phyloP scores from a whole-genome alignment of 2,329 filamentous ascomycete species.

The Trichoderma afroharzianum region DNA sequence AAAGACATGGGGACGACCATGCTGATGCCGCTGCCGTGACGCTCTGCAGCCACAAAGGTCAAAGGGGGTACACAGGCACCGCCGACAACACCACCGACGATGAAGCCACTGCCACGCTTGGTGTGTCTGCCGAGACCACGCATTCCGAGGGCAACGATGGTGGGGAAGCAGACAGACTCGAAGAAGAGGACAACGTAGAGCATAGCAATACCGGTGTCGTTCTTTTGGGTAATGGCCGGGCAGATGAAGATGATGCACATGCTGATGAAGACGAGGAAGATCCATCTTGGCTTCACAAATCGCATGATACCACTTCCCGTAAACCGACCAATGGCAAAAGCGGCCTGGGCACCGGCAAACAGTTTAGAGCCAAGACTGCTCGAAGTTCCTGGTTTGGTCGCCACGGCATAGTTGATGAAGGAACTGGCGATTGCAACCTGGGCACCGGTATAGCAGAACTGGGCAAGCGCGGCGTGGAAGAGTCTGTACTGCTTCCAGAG shows the following conservation, averaged over 20 bases:
- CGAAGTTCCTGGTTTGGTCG: conserved; percentile 52
- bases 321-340: conserved; percentile 71
- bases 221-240: conserved; percentile 45
- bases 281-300: conserved; percentile 59
- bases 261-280: conserved; percentile 65
- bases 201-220: conserved; percentile 53
- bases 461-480: conserved; percentile 71
- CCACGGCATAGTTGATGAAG: conserved; percentile 70
- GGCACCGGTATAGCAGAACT: conserved; percentile 75
- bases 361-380: conserved; percentile 58
- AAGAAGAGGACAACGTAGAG: conserved; percentile 73
- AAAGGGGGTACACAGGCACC: conserved; percentile 72
- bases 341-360: conserved; percentile 70
- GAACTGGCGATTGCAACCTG: conserved; percentile 64
- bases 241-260: conserved; percentile 60
- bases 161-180: conserved; percentile 77
- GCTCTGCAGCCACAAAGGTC: conserved; percentile 64
- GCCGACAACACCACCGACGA: conserved; percentile 65
- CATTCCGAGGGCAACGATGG: conserved; percentile 74
- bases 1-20: conserved; percentile 65
- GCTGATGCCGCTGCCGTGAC: conserved; percentile 54
- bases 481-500: conserved; percentile 69
- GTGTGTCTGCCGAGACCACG: conserved; percentile 71
- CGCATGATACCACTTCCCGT: conserved; percentile 64
- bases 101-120: conserved; percentile 70